Evolutionary conservation across 1,139 yeast species (phyloP).

Genomic region (Yarrowia galli): DNA sequence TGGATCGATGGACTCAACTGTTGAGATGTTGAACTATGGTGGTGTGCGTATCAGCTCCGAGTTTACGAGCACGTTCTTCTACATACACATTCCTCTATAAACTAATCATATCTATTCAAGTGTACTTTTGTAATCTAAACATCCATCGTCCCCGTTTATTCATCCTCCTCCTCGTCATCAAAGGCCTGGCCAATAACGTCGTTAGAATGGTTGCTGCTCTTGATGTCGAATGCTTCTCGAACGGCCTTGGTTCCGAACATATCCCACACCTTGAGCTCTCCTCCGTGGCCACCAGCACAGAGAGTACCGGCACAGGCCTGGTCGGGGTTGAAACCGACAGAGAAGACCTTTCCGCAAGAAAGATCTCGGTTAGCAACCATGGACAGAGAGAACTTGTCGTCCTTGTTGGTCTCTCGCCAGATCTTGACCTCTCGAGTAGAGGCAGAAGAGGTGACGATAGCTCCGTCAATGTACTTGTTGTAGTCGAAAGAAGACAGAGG

Average conservation of each 20-base stretch:
- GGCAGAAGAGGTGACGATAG: constrained; percentile 79
- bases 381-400: constrained; percentile 65
- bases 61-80: not conserved
- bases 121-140: constrained; percentile 6
- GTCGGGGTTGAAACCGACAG: constrained; percentile 86
- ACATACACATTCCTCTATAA: not conserved
- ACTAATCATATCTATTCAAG: constrained; percentile 6
- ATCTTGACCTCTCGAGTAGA: constrained; percentile 85
- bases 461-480: constrained; percentile 71
- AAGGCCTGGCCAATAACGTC: constrained; percentile 58
- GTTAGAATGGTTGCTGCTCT: constrained; percentile 58
- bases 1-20: too few relatives aligned
- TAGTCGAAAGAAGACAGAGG: constrained; percentile 85
- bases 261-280: constrained; percentile 92
- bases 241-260: constrained; percentile 81
- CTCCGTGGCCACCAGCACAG: constrained; percentile 86
- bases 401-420: constrained; percentile 64
- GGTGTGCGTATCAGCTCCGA: not conserved
- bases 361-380: constrained; percentile 92
- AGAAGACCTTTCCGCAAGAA: constrained; percentile 92
- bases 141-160: constrained; percentile 50
- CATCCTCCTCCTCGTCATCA: constrained; percentile 62
- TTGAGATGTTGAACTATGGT: not conserved
- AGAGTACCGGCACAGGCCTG: constrained; percentile 84
- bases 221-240: constrained; percentile 67